Percentiles rank a stretch among this genome's conserved stretches.
phyloP scores from a whole-genome alignment of 768 basidiomycete species.

The Suillus luteus region DNA sequence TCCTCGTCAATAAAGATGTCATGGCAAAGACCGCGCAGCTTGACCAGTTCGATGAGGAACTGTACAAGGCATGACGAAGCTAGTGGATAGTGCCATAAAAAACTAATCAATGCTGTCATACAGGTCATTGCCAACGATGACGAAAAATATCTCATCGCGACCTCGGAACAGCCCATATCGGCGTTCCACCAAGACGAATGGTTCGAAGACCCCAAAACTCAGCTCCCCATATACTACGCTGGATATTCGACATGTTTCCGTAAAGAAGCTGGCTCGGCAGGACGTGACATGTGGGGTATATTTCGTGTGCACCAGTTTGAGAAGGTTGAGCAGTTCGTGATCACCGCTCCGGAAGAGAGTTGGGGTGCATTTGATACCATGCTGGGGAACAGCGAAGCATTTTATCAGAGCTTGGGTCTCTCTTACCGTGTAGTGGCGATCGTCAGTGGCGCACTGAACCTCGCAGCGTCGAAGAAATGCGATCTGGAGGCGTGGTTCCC shows the following conservation, averaged over 20 bases:
- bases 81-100: neutral
- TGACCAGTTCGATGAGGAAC: slow-evolving; percentile 96
- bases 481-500: slow-evolving; percentile 99
- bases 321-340: slow-evolving; percentile 96
- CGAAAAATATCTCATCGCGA: slow-evolving; percentile 98
- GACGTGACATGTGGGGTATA: slow-evolving; percentile 99
- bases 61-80: slow-evolving; percentile 80
- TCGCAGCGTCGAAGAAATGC: slow-evolving; percentile 96
- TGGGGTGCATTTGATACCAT: slow-evolving; percentile 93
- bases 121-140: slow-evolving; percentile 88
- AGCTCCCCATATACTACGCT: slow-evolving; percentile 90
- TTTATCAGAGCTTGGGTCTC: slow-evolving; percentile 93
- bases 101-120: slow-evolving; percentile 3
- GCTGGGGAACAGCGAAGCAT: slow-evolving; percentile 87
- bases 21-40: slow-evolving; percentile 99
- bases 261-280: slow-evolving; percentile 97
- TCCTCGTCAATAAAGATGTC: slow-evolving; percentile 97
- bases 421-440: slow-evolving; percentile 93
- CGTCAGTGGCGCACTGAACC: slow-evolving; percentile 94
- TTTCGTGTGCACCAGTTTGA: slow-evolving; percentile 99
- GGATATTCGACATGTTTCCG: slow-evolving; percentile 97
- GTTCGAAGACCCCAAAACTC: slow-evolving; percentile 90
- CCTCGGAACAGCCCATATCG: slow-evolving; percentile 98
- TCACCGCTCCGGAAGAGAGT: slow-evolving; percentile 93
- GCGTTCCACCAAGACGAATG: slow-evolving; percentile 95